These are phyloP conservation scores for Inga oerstediana DNA, from an alignment of 306 rosid genomes.

Conservation along the genomic window DNA sequence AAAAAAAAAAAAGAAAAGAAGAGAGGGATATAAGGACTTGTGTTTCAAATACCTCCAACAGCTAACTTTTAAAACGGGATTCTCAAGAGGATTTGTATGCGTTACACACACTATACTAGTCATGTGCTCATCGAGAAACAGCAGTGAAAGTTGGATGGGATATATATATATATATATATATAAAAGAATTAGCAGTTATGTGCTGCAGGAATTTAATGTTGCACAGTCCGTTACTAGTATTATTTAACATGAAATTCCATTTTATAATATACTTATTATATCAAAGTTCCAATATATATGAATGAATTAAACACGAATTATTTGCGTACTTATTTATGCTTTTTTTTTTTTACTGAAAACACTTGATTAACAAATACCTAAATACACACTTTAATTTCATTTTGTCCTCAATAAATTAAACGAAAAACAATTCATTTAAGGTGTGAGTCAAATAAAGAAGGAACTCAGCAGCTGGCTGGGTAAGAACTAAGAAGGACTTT, in stretches of 20 bases:
- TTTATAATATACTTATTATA: neutral
- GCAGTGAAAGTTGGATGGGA: neutral
- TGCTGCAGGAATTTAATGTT: neutral
- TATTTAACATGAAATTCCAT: neutral
- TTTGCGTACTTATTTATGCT: neutral
- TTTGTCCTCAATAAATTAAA: no score
- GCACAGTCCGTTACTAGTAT: neutral
- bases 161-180: neutral
- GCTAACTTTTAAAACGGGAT: no score
- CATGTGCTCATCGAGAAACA: constrained; percentile 8
- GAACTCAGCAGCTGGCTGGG: neutral
- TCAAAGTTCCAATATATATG: neutral
- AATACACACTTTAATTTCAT: no score
- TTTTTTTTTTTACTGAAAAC: neutral
- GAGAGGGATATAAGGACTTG: no score
- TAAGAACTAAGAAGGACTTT: no score
- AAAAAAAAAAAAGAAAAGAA: no score
- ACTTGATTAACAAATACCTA: neutral
- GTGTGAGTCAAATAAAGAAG: neutral
- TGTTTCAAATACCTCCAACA: no score
- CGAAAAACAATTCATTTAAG: neutral
- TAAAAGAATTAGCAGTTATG: neutral
- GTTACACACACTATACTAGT: no score
- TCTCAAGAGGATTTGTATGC: no score
- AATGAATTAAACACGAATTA: neutral